Evolutionary conservation across 495 filamentous ascomycete species (phyloP).

Genomic region (Platismatia glauca): DNA sequence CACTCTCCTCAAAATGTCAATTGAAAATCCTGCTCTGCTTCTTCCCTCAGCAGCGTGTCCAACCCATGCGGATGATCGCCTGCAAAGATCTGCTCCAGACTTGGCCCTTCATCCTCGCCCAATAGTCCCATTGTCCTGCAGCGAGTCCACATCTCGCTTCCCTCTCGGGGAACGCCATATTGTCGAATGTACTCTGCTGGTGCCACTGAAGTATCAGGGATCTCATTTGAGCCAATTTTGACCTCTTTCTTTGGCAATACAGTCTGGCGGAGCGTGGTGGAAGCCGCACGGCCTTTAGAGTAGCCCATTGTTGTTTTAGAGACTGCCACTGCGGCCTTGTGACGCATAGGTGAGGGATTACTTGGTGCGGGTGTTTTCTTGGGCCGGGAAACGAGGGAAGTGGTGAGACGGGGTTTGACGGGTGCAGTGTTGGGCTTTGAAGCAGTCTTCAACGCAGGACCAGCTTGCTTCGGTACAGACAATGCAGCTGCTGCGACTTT

Average conservation of each 20-base stretch:
- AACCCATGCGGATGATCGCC: slow-evolving; percentile 19
- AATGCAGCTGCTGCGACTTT: slow-evolving; percentile 50
- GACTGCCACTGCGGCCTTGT: slow-evolving; percentile 52
- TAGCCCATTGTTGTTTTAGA: slow-evolving; percentile 76
- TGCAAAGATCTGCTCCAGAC: slow-evolving; percentile 16
- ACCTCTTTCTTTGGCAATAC: slow-evolving; percentile 11
- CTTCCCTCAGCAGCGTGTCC: slow-evolving; percentile 18
- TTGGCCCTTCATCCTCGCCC: slow-evolving; percentile 27
- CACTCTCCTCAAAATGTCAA: slow-evolving; percentile 7
- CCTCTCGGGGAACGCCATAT: slow-evolving; percentile 35
- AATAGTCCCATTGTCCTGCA: slow-evolving; percentile 35
- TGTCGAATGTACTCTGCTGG: slow-evolving; percentile 39
- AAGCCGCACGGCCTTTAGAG: slow-evolving; percentile 61
- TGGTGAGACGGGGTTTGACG: slow-evolving; percentile 33
- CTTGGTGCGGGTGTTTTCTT: slow-evolving; percentile 34
- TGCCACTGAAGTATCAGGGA: slow-evolving; percentile 28
- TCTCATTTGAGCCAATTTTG: slow-evolving; percentile 6
- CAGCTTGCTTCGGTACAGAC: slow-evolving; percentile 31
- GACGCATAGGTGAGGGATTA: slow-evolving; percentile 46
- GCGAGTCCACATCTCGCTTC: slow-evolving; percentile 37
- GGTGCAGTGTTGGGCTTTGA: slow-evolving; percentile 31
- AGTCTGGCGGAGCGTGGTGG: slow-evolving; percentile 37
- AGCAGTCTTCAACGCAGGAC: slow-evolving; percentile 27
- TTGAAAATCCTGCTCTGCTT: slow-evolving; percentile 24
- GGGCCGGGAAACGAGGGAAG: slow-evolving; percentile 30